Base-by-base conservation (phyloP, 2,329 filamentous ascomycete genomes). In the Teratosphaeria epicoccoides region DNA sequence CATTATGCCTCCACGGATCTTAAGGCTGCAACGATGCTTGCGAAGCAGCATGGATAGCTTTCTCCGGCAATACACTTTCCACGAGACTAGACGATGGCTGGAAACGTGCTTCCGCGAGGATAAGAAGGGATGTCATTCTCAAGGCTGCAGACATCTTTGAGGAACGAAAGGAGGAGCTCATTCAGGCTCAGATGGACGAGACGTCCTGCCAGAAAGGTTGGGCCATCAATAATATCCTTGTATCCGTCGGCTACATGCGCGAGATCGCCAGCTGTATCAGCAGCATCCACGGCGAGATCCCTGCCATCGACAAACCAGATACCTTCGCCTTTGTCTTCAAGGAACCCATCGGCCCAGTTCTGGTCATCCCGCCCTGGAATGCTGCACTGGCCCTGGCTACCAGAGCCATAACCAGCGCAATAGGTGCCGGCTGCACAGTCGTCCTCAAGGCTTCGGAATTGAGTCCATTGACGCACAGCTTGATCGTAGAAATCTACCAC, bases 161-260 rank as follows among this genome's bases (percentile, higher is more conserved):
- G 29, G 20, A 53, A n/a, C 50, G 62, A 29, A 55, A 57, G 25
- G 45, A 57, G 2, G 51, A 57, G 23, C 54, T 68, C 28, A 53
- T 67, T 37, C 45, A 57, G 24, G 52, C 58, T 9, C 64, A 66
- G 49, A 60, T 63, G 37, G 50, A 53, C 25, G 65, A 67, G 47
- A 68, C 65, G 10, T 61, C 57, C n/a, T 68, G 65, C 50, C 33
- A 68, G 81, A 53, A 71, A 66, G 22, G 59, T 20, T 60, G 70
- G 61, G 61, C 63, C 23, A 61, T 63, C 43, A 63, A 63, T 46
- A 63, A 65, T 52, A 52, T 61, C 33, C 75, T 56, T 22, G 53
- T 60, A 4, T 56, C 61, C 2, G 59, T 61, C 6, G 51, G 52
- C 12, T 67, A 67, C 43, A 53, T 66, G 26, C 58, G 60, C 26